phyloP scores from a whole-genome alignment of 805 yeast genomes.

The Barnettozyma botsteinii region DNA sequence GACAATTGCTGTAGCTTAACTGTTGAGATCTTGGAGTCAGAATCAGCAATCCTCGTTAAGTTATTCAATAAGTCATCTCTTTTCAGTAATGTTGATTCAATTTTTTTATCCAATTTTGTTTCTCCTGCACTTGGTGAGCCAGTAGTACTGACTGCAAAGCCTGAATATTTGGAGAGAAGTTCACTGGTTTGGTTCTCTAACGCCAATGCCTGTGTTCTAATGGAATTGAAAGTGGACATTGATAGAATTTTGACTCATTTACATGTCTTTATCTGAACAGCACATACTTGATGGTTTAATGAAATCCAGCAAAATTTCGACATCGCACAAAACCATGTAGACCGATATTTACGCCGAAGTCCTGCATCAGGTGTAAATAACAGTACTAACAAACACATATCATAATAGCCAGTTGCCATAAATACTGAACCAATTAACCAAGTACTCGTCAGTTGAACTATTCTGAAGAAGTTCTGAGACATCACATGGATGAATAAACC shows the following conservation, averaged over 20 bases:
- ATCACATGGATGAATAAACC: slow-evolving; percentile 39
- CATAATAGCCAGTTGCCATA: slow-evolving; percentile 8
- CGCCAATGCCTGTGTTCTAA: slow-evolving; percentile 61
- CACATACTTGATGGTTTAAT: too few species aligned
- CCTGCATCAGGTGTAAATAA: background rate
- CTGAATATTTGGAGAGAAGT: slow-evolving; percentile 46
- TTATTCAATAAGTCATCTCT: slow-evolving; percentile 50
- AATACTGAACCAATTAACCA: slow-evolving; percentile 28
- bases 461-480: slow-evolving; percentile 26
- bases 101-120: slow-evolving; percentile 34
- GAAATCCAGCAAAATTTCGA: too few species aligned
- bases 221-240: slow-evolving; percentile 57
- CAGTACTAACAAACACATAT: too few species aligned
- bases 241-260: too few species aligned
- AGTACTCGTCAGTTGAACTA: slow-evolving; percentile 15
- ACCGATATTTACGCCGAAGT: too few species aligned
- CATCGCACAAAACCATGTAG: too few species aligned
- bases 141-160: slow-evolving; percentile 47
- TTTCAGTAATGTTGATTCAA: slow-evolving; percentile 47
- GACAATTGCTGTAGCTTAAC: slow-evolving; percentile 75
- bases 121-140: slow-evolving; percentile 46
- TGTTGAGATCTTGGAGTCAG: slow-evolving; percentile 53
- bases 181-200: slow-evolving; percentile 65
- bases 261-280: too few species aligned
- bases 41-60: slow-evolving; percentile 49